Evolutionary conservation across 2,329 filamentous ascomycete species (phyloP).

Genomic region (Monosporascus sp.): DNA sequence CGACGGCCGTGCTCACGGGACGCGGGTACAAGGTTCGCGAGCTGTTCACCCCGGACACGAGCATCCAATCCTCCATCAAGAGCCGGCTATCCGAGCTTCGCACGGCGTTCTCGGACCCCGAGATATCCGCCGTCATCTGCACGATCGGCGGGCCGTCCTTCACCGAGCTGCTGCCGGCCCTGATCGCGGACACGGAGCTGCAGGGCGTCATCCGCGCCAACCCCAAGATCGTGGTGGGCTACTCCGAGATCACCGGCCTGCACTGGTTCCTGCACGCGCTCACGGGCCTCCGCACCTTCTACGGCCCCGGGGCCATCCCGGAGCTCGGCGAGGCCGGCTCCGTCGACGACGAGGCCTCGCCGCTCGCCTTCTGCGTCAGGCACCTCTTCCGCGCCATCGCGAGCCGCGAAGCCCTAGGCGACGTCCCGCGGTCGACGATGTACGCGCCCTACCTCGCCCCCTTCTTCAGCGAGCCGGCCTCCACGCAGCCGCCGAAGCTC

Average conservation of each 20-base stretch:
- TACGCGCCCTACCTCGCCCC: constrained; percentile 23
- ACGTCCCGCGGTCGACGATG: constrained; percentile 23
- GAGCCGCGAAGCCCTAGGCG: constrained; percentile 20
- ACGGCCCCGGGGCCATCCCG: constrained; percentile 33
- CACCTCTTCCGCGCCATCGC: constrained; percentile 28
- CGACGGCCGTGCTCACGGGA: constrained; percentile 20
- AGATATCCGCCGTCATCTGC: constrained; percentile 31
- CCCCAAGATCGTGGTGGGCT: constrained; percentile 38
- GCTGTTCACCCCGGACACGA: constrained; percentile 24
- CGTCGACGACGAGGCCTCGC: constrained; percentile 15
- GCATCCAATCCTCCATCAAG: constrained; percentile 27
- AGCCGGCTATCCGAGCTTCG: constrained; percentile 33
- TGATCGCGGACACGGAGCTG: constrained; percentile 30
- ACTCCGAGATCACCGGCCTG: constrained; percentile 35
- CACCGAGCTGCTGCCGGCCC: constrained; percentile 33
- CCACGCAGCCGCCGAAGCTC: constrained; percentile 23
- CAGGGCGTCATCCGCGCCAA: constrained; percentile 26
- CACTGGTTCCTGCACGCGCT: constrained; percentile 35
- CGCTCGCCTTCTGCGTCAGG: constrained; percentile 25
- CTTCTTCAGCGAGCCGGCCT: constrained; percentile 16
- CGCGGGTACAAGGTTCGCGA: constrained; percentile 30
- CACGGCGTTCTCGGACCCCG: constrained; percentile 30
- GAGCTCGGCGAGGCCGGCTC: constrained; percentile 30
- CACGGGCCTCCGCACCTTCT: constrained; percentile 37
- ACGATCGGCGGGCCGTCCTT: constrained; percentile 34